phyloP scores from a whole-genome alignment of 148 eudicot genomes.

The Vaccinium darrowii region DNA sequence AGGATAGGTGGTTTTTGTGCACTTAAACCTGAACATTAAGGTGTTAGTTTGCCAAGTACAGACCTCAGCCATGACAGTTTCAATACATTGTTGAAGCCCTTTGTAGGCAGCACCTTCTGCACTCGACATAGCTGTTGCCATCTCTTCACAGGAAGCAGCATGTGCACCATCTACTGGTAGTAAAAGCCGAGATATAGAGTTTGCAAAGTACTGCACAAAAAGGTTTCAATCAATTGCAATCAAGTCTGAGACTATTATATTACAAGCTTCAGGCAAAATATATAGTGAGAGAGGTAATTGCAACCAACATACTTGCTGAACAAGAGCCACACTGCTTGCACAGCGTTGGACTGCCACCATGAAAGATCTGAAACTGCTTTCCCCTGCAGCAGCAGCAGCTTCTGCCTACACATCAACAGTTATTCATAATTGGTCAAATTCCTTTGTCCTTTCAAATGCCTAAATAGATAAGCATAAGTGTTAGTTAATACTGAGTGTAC shows the following conservation, averaged over 20 bases:
- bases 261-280: not conserved
- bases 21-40: not conserved
- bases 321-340: slow-evolving; percentile 96
- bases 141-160: slow-evolving; percentile 95
- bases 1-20: not conserved
- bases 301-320: slow-evolving; percentile 76
- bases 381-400: slow-evolving; percentile 99
- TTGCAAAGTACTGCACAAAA: slow-evolving; percentile 73
- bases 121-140: slow-evolving; percentile 92
- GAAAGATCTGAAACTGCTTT: slow-evolving; percentile 96
- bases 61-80: slow-evolving; percentile 99
- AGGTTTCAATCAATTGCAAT: slow-evolving; percentile 4
- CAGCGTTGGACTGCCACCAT: slow-evolving; percentile 99
- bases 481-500: not conserved
- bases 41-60: slow-evolving; percentile 26
- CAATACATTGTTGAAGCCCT: slow-evolving; percentile 98
- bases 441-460: not conserved
- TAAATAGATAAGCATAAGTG: not conserved
- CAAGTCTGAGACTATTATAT: not conserved
- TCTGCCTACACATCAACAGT: slow-evolving; percentile 67
- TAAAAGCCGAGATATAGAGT: slow-evolving; percentile 82
- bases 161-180: slow-evolving; percentile 96
- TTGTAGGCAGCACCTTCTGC: slow-evolving; percentile 93
- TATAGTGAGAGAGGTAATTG: not conserved
- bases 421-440: slow-evolving; percentile 13